A percentile compares a stretch with the other conserved stretches of the same genome.
phyloP scores from a whole-genome alignment of 495 filamentous ascomycete species.

The Penicillium diatomitis region DNA sequence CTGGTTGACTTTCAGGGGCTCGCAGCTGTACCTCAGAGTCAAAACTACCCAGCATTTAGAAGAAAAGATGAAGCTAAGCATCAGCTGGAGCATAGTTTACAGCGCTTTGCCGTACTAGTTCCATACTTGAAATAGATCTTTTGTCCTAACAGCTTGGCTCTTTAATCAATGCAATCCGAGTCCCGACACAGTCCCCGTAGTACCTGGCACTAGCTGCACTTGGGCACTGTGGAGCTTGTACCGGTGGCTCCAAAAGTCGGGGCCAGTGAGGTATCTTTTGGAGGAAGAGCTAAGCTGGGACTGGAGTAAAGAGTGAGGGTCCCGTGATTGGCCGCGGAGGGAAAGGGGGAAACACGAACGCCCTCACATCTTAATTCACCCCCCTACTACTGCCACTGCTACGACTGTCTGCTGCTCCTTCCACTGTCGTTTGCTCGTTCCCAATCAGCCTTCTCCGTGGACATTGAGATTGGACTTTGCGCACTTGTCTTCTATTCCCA shows the following conservation, averaged over 20 bases:
- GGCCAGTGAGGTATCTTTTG: not conserved
- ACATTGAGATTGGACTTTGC: conserved; percentile 11
- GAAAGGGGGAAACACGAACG: conserved; percentile 27
- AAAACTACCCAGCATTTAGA: no score
- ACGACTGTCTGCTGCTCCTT: not conserved
- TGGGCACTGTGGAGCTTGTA: no score
- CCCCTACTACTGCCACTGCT: conserved; percentile 7
- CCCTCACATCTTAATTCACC: conserved; percentile 14
- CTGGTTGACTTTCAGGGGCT: no score
- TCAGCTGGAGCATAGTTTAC: no score
- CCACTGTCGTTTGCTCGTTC: not conserved
- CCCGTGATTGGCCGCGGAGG: conserved; percentile 22
- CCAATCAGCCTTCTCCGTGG: conserved; percentile 3
- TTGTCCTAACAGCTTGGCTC: no score
- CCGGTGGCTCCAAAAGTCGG: not conserved
- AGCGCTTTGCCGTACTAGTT: no score
- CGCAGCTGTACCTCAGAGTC: no score
- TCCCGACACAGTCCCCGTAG: no score
- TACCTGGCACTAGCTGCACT: no score
- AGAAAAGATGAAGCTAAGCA: no score
- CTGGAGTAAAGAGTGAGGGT: conserved; percentile 8
- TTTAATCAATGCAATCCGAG: no score
- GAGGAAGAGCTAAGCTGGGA: not conserved
- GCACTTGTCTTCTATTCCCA: conserved; percentile 10
- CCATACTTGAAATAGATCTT: no score